Conservation (phyloP, 2,329 filamentous ascomycete genomes). For the Ascochyta koolunga region DNA sequence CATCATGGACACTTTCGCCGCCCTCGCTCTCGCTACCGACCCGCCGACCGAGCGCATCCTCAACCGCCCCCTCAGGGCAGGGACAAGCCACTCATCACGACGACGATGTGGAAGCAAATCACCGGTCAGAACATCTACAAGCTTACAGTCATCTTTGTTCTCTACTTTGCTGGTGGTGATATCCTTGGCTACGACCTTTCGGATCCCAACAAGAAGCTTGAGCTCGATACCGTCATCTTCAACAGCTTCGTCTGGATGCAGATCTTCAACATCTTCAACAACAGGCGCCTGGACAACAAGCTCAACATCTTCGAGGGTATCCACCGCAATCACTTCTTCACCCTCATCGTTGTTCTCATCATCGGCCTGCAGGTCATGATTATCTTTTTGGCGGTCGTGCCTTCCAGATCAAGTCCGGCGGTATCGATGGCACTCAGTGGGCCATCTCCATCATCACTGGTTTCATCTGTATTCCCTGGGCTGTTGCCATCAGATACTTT, state of each 20-base stretch:
- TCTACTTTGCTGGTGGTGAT: constrained; percentile 65
- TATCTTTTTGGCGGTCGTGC: constrained; percentile 63
- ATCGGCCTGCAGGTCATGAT: constrained; percentile 64
- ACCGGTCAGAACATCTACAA: constrained; percentile 67
- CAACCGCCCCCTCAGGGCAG: constrained; percentile 87
- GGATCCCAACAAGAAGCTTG: constrained; percentile 45
- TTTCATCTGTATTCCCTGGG: constrained; percentile 60
- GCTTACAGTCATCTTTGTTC: constrained; percentile 62
- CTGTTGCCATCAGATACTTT: constrained; percentile 57
- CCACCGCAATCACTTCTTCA: constrained; percentile 63
- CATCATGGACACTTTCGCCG: constrained; percentile 93
- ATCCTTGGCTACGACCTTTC: constrained; percentile 61
- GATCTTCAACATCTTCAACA: constrained; percentile 74
- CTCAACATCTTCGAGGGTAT: constrained; percentile 67
- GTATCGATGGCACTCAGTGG: constrained; percentile 64
- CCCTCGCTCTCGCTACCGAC: constrained; percentile 95
- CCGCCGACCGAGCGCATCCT: constrained; percentile 95
- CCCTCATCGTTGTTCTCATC: constrained; percentile 63
- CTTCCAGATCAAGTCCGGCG: constrained; percentile 58
- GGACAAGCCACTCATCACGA: constrained; percentile 78
- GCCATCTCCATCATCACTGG: constrained; percentile 60
- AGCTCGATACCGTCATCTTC: constrained; percentile 68
- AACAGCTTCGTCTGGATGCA: constrained; percentile 77
- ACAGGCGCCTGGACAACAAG: constrained; percentile 66
- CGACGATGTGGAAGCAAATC: constrained; percentile 70